A percentile compares a stretch with the other conserved stretches of the same genome.
phyloP scores from a whole-genome alignment of 179 eudicot species.

The Silene noctiflora region DNA sequence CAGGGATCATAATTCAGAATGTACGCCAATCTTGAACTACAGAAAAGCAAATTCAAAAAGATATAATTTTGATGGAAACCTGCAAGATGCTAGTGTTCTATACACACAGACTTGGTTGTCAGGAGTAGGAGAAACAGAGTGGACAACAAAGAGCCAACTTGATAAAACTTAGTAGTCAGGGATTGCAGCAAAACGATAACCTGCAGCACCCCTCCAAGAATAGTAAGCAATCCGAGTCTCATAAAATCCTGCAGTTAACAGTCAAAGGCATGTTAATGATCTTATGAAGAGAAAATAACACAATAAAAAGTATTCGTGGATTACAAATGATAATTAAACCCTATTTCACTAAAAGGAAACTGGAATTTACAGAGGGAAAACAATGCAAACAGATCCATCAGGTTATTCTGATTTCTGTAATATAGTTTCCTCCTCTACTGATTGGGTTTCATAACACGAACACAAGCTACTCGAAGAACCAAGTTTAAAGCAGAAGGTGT shows the following conservation, averaged over 20 bases:
- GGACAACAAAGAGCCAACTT: neutral
- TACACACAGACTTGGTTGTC: neutral
- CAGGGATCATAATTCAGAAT: too few relatives aligned
- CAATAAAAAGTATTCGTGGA: neutral
- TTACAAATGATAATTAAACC: too few relatives aligned
- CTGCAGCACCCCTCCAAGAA: conserved; percentile 96
- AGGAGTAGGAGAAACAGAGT: neutral
- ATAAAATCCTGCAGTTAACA: conserved; percentile 70
- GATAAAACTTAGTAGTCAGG: conserved; percentile 61
- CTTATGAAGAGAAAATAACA: neutral
- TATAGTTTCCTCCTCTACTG: neutral
- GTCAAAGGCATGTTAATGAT: conserved; percentile 6
- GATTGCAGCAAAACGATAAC: conserved; percentile 79
- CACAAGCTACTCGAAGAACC: too few relatives aligned
- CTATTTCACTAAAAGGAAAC: too few relatives aligned
- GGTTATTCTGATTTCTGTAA: too few relatives aligned
- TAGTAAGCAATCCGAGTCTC: conserved; percentile 93
- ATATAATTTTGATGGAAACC: too few relatives aligned
- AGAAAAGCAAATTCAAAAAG: too few relatives aligned
- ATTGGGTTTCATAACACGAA: neutral
- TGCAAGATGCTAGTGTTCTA: conserved; percentile 5
- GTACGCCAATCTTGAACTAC: too few relatives aligned
- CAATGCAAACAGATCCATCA: too few relatives aligned
- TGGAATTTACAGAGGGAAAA: too few relatives aligned
- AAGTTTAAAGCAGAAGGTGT: neutral